Base-by-base conservation (phyloP, 1,284 basidiomycete genomes). In the Wolfiporia cocos region DNA sequence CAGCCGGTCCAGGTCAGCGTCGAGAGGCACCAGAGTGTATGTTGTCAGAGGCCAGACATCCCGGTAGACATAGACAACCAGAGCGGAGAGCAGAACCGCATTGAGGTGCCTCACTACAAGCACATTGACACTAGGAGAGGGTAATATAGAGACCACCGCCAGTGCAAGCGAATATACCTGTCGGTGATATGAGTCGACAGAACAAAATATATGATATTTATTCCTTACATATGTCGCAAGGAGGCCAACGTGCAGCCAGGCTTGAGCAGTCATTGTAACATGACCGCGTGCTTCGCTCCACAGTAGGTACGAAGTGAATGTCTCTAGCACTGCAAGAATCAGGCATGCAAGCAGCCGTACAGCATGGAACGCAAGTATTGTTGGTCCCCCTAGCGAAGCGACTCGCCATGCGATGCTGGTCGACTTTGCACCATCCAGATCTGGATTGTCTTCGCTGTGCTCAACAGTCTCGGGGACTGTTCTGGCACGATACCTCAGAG, bases 1-100 rank as follows among this genome's bases (percentile, higher is more conserved):
- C 1, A 57, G 6, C 12, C 41, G 23, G 3, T 59, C 63, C 41
- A 60, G 57, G 1, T 52, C 46, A 24, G 55, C 49, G 45, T 76
- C 73, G 6, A 60, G 51, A 1, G 71, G 67, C 5, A 44, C 34
- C 17, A 66, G 53, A 37, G 61, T 53, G 50, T 53, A 76, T 9
- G 34, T 36, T 5, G 21, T 20, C 5, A 36, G 20, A 23, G n/a
- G n/a, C n/a, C n/a, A n/a, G n/a, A n/a, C n/a, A n/a, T n/a, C n/a
- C n/a, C n/a, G n/a, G n/a, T n/a, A 20, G 34, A 65, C 57, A 55
- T 75, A 83, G 10, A 52, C 18, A 9, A 28, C 22, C 39, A 33
- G 17, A 40, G 41, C 14, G 29, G 22, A 5, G 22, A 42, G 22
- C 39, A 40, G 20, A 40, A 56, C 31, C n/a, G 45, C 39, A 35